Conservation (phyloP, 2,329 filamentous ascomycete species). For the Aspergillus clavatus region DNA sequence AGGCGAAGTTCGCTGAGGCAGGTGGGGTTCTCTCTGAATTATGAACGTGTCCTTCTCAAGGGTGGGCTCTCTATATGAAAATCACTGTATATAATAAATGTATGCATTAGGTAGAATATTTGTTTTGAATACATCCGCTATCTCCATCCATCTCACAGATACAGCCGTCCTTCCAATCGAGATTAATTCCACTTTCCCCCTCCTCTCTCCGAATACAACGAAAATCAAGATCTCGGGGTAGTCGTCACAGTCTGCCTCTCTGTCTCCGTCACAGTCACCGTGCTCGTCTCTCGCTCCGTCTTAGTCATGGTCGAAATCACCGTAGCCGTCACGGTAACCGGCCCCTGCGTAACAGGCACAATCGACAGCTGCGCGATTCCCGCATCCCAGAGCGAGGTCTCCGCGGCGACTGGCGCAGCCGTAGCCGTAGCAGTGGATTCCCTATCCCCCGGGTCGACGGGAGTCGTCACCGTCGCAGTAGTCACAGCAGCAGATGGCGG, state of each 20-base stretch:
- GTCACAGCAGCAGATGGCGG: neutral
- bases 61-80: neutral
- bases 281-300: conserved; percentile 6
- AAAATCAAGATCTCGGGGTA: too few relatives aligned
- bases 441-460: neutral
- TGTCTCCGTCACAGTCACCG: conserved; percentile 8
- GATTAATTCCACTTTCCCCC: too few relatives aligned
- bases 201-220: too few relatives aligned
- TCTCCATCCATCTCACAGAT: too few relatives aligned
- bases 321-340: conserved; percentile 12
- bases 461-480: neutral
- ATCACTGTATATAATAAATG: neutral
- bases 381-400: neutral
- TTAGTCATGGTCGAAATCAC: conserved; percentile 4
- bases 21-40: conserved; percentile 46
- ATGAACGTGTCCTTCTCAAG: conserved; percentile 8
- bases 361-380: conserved; percentile 7
- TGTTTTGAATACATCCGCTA: too few relatives aligned
- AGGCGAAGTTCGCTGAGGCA: conserved; percentile 64
- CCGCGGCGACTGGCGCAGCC: neutral
- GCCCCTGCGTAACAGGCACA: conserved; percentile 13
- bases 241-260: conserved; percentile 7
- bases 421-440: neutral
- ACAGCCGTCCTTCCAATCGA: too few relatives aligned
- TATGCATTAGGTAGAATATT: too few relatives aligned